phyloP scores from a whole-genome alignment of 2,329 filamentous ascomycete species.

The Penicillium sp. region DNA sequence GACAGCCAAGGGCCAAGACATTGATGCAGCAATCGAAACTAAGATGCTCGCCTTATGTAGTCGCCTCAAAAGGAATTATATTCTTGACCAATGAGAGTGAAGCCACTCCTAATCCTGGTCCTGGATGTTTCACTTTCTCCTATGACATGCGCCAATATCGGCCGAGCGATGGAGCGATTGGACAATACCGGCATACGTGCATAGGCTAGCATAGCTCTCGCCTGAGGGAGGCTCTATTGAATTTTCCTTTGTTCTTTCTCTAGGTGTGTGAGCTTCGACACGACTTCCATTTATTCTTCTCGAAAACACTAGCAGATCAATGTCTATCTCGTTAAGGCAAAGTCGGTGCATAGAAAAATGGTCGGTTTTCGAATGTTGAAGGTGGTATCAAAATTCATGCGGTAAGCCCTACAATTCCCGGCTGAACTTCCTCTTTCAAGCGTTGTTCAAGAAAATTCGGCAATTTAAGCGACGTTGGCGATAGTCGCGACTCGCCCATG shows the following conservation, averaged over 20 bases:
- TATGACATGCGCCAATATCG: constrained; percentile 6
- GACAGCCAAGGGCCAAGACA: neutral
- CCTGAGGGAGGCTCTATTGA: neutral
- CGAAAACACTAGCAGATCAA: no score
- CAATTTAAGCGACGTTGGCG: no score
- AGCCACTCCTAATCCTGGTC: neutral
- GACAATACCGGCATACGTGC: no score
- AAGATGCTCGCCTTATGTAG: no score
- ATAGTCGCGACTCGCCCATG: no score
- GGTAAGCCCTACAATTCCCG: neutral
- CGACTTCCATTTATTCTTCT: no score
- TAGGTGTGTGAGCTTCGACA: no score
- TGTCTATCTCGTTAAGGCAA: no score
- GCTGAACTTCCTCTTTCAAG: neutral
- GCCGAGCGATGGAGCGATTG: neutral
- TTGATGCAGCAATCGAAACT: neutral
- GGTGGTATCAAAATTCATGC: neutral
- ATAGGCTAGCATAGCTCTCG: neutral
- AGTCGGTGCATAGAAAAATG: no score
- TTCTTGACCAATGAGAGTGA: neutral
- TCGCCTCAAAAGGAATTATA: neutral
- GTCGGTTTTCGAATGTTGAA: no score
- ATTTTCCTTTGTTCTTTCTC: neutral
- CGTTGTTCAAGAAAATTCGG: neutral
- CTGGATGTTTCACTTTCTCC: neutral